These are phyloP conservation scores for Celoporthe dispersa DNA, from an alignment of 2,329 filamentous ascomycete genomes.

Conservation along the genomic window DNA sequence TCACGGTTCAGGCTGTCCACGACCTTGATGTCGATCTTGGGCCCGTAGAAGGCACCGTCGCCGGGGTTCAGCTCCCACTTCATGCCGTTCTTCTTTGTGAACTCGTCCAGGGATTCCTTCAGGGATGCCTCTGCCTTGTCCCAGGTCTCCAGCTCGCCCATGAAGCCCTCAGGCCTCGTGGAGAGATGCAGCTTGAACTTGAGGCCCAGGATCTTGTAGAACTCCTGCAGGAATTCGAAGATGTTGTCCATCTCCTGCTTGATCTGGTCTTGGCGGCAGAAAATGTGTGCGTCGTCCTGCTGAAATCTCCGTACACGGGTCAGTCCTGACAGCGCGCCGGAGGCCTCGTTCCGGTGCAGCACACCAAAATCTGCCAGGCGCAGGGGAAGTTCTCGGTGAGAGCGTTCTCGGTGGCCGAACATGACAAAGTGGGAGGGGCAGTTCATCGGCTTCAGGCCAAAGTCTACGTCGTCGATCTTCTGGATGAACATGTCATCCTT, in stretches of 20 bases:
- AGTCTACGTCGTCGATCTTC: conserved; percentile 74
- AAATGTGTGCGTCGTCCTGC: conserved; percentile 96
- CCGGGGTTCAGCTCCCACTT: conserved; percentile 92
- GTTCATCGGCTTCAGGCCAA: conserved; percentile 94
- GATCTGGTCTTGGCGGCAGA: conserved; percentile 83
- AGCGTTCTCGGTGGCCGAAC: conserved; percentile 81
- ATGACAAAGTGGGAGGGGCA: conserved; percentile 93
- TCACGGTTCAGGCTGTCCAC: conserved; percentile 81
- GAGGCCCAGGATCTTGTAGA: conserved; percentile 81
- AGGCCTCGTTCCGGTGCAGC: conserved; percentile 93
- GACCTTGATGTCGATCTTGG: conserved; percentile 97
- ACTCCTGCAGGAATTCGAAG: conserved; percentile 82
- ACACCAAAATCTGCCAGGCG: conserved; percentile 96
- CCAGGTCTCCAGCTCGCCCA: conserved; percentile 88
- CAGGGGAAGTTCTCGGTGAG: conserved; percentile 88
- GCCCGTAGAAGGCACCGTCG: conserved; percentile 97
- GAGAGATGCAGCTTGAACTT: conserved; percentile 94
- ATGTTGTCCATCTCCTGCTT: conserved; percentile 76
- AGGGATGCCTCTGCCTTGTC: conserved; percentile 84
- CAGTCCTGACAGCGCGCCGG: conserved; percentile 85
- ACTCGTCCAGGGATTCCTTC: conserved; percentile 77
- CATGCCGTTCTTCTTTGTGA: conserved; percentile 60
- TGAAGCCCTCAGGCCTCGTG: conserved; percentile 84
- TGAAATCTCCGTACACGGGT: conserved; percentile 93
- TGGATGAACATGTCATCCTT: conserved; percentile 89